Evolutionary conservation across 129 eudicot genomes (phyloP), one percentile per base, ranked within the genome.

Genomic region (Flaveria robusta): DNA sequence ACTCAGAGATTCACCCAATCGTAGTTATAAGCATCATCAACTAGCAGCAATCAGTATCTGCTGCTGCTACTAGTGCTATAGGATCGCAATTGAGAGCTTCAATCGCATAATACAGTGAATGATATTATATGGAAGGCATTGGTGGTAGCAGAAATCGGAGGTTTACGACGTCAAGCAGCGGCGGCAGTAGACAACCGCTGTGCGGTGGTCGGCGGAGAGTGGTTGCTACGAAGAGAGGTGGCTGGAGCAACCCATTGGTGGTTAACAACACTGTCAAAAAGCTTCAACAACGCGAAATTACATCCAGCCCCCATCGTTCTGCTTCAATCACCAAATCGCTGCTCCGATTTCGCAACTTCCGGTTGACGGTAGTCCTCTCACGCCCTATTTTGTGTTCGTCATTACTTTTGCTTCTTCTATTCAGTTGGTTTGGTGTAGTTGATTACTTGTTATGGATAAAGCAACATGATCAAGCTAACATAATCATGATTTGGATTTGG

Each of bases 181-280:
- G 79, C 51, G 46, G 79, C 13, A 62, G 56, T 45, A 11, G 79
- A 27, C 29, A 62, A 45, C 70, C 62, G 71, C 47, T 43, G 54
- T 80, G 78, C 43, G 65, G 74, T 70, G 84, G 75, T 49, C 63
- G 84, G 64, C 18, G 84, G 45, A 75, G 79, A 47, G 84, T 81
- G 9, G 68, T 81, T 31, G 84, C 84, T 18, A 81, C 74, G 0
- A 81, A 81, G 31, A 24, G 72, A 29, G 51, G 47, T 52, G 69
- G 79, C 56, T 45, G 70, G 60, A 59, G 41, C 19, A 71, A 62
- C 34, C 72, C 73, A 2, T 55, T 81, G 65, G 8, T 70, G 72
- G 72, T 34, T 14, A 77, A 74, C 70, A 81, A 81, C n/a, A 74
- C 49, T 19, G 80, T 81, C 54, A 81, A 74, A 51, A 81, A 81